phyloP scores from a whole-genome alignment of 768 basidiomycete species.

The Crassisporium funariophilum region DNA sequence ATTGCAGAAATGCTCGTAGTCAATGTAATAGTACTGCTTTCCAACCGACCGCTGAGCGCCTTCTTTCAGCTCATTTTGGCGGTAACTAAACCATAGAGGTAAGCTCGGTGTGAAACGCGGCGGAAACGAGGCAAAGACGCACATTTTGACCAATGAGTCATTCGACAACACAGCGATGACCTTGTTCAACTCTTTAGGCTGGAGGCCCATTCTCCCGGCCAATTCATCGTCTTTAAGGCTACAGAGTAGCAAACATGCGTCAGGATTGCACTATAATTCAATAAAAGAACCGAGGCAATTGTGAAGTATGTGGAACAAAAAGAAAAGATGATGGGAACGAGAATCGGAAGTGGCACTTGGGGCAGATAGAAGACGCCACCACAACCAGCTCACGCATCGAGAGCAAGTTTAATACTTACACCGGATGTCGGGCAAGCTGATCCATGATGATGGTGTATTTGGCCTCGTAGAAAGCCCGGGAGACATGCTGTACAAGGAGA shows the following conservation, averaged over 20 bases:
- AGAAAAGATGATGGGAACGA: slow-evolving; percentile 6
- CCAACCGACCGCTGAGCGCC: slow-evolving; percentile 85
- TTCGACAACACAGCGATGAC: slow-evolving; percentile 80
- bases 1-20: slow-evolving; percentile 94
- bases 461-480: slow-evolving; percentile 92
- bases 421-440: slow-evolving; percentile 88
- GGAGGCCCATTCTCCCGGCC: slow-evolving; percentile 87
- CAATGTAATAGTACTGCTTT: slow-evolving; percentile 94
- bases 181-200: slow-evolving; percentile 89
- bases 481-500: slow-evolving; percentile 90
- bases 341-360: slow-evolving; percentile 10
- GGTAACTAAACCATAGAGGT: slow-evolving; percentile 53
- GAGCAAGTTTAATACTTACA: slow-evolving; percentile 68
- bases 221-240: slow-evolving; percentile 94
- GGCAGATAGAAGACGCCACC: slow-evolving; percentile 13
- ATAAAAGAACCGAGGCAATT: slow-evolving; percentile 12
- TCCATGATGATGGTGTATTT: slow-evolving; percentile 92
- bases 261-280: slow-evolving; percentile 9
- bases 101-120: neutral
- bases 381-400: slow-evolving; percentile 11
- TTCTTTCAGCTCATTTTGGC: slow-evolving; percentile 90
- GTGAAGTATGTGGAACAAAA: slow-evolving; percentile 5
- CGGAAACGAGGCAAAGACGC: slow-evolving; percentile 29
- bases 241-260: slow-evolving; percentile 28
- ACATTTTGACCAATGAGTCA: slow-evolving; percentile 81